Evolutionary conservation across 1,284 basidiomycete genomes (phyloP).

Genomic region (Ceratorhiza oryzae-sativae): DNA sequence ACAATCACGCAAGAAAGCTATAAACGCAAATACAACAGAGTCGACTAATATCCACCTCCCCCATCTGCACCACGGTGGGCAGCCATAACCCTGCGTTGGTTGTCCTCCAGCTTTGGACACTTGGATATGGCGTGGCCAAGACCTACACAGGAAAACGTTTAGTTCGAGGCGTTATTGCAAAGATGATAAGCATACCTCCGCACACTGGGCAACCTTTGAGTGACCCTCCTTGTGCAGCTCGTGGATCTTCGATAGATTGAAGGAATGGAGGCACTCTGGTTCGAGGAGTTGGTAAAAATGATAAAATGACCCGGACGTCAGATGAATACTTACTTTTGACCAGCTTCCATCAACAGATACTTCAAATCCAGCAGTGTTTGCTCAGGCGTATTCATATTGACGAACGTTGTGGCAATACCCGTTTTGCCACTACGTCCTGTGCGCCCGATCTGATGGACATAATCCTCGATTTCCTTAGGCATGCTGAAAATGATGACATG

Average conservation of each 20-base stretch:
- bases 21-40: not conserved
- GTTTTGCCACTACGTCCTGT: constrained; percentile 98
- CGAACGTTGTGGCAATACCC: constrained; percentile 99
- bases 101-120: constrained; percentile 96
- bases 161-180: not conserved
- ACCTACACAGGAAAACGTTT: constrained; percentile 55
- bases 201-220: constrained; percentile 94
- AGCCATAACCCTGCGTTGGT: constrained; percentile 86
- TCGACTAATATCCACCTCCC: constrained; percentile 62
- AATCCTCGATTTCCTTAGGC: constrained; percentile 99
- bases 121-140: constrained; percentile 93
- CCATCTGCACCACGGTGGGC: constrained; percentile 75
- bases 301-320: not conserved
- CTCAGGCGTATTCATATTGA: constrained; percentile 96
- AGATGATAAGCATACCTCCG: constrained; percentile 70
- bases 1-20: not conserved
- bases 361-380: constrained; percentile 97
- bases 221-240: constrained; percentile 75
- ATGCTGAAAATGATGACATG: constrained; percentile 98
- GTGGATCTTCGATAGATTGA: constrained; percentile 89
- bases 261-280: constrained; percentile 94
- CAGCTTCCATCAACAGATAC: constrained; percentile 96
- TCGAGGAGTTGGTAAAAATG: constrained; percentile 2
- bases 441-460: constrained; percentile 97
- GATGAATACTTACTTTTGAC: constrained; percentile 77